These are phyloP conservation scores for Ascochyta clinopodiicola DNA, from an alignment of 2,329 filamentous ascomycete genomes.

Conservation along the genomic window DNA sequence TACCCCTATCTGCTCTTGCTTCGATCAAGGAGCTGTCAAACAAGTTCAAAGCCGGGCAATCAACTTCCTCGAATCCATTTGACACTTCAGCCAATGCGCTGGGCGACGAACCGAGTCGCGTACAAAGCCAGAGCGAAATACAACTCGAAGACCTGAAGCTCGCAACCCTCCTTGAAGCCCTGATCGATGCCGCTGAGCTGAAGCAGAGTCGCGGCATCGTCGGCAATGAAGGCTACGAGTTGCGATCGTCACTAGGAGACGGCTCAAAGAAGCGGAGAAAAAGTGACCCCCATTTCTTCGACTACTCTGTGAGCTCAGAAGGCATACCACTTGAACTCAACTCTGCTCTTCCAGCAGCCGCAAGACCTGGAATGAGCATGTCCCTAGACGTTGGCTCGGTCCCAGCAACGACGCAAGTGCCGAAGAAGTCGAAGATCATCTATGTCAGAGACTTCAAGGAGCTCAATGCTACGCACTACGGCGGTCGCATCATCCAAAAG, in stretches of 20 bases:
- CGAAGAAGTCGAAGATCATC: slow-evolving; percentile 67
- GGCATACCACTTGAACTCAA: slow-evolving; percentile 34
- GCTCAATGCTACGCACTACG: slow-evolving; percentile 72
- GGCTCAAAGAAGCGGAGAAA: slow-evolving; percentile 2
- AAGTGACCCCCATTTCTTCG: slow-evolving; percentile 37
- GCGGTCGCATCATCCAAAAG: slow-evolving; percentile 71
- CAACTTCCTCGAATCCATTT: slow-evolving; percentile 16
- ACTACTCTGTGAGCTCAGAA: slow-evolving; percentile 34
- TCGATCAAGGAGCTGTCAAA: slow-evolving; percentile 29
- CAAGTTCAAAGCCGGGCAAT: slow-evolving; percentile 21
- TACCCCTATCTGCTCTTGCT: slow-evolving; percentile 29
- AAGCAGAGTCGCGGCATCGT: slow-evolving; percentile 34
- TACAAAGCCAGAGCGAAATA: slow-evolving; percentile 36
- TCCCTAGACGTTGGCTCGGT: slow-evolving; percentile 29
- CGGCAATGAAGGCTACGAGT: slow-evolving; percentile 5
- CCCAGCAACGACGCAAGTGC: slow-evolving; percentile 22
- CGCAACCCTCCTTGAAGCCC: slow-evolving; percentile 38
- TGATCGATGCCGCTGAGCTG: slow-evolving; percentile 41
- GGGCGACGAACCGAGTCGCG: slow-evolving; percentile 25
- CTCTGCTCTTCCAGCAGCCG: slow-evolving; percentile 27
- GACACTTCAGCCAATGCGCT: slow-evolving; percentile 18
- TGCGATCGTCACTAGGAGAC: not conserved
- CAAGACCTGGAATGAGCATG: slow-evolving; percentile 23
- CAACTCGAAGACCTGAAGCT: slow-evolving; percentile 49
- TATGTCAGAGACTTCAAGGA: slow-evolving; percentile 84